A percentile compares a stretch with the other conserved stretches of the same genome.
These are phyloP conservation scores for Heteromeles arbutifolia DNA, from an alignment of 306 rosid genomes.

Conservation along the genomic window DNA sequence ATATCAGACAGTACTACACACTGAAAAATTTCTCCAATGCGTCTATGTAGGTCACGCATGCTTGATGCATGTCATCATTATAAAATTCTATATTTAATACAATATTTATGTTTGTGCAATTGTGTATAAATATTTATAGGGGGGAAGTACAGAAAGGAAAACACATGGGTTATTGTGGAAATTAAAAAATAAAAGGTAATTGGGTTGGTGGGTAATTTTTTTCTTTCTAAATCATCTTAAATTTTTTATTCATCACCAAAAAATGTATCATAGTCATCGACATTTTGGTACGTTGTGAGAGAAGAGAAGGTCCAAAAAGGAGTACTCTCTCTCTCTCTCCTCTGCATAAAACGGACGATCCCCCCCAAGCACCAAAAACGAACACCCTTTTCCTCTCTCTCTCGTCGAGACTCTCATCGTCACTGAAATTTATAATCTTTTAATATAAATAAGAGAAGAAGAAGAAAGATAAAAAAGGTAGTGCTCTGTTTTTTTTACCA, in stretches of 20 bases:
- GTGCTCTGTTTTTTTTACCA: constrained; percentile 20
- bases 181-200: not conserved
- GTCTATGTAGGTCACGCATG: not conserved
- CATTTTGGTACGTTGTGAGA: constrained; percentile 46
- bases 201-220: constrained; percentile 8
- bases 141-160: not conserved
- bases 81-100: too few relatives aligned
- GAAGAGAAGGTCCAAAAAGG: constrained; percentile 58
- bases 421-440: constrained; percentile 23
- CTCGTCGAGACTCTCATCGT: constrained; percentile 13
- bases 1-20: rapidly evolving
- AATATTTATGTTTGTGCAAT: too few relatives aligned
- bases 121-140: not conserved
- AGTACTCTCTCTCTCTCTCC: constrained; percentile 2
- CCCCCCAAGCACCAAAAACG: constrained; percentile 43
- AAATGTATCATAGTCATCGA: constrained; percentile 18
- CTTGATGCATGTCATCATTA: not conserved
- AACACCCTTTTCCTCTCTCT: constrained; percentile 26
- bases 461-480: constrained; percentile 15
- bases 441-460: not conserved
- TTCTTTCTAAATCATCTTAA: not conserved
- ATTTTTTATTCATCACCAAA: not conserved
- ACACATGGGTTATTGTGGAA: constrained; percentile 4
- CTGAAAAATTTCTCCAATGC: too few relatives aligned
- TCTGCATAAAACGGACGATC: constrained; percentile 55